Conservation (phyloP, 1,284 basidiomycete species). For the Xerocomus nothofagi region DNA sequence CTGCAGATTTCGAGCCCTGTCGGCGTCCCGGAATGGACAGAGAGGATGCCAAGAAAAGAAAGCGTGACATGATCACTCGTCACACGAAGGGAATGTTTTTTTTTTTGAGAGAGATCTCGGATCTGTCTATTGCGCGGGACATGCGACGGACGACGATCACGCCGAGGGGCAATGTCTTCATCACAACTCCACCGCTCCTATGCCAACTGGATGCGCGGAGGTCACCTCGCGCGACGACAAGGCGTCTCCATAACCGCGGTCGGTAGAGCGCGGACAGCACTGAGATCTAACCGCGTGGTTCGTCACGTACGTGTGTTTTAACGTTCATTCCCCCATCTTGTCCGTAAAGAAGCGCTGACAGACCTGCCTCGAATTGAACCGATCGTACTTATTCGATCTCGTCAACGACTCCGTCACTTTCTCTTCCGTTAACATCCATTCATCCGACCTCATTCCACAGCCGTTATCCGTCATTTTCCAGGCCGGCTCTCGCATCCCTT, state of each 20-base stretch:
- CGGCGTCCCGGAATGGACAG: constrained; percentile 10
- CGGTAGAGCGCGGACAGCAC: constrained; percentile 1
- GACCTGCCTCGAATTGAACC: constrained; percentile 24
- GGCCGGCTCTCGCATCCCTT: constrained; percentile 15
- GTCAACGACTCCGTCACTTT: constrained; percentile 26
- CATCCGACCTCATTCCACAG: constrained; percentile 18
- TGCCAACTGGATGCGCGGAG: constrained; percentile 9
- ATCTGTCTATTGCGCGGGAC: constrained; percentile 4
- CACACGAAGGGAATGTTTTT: constrained; percentile 15
- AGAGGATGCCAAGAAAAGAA: constrained; percentile 16
- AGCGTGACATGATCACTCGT: constrained; percentile 23
- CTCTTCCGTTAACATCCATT: constrained; percentile 12
- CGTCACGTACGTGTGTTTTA: constrained; percentile 29
- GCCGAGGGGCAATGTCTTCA: constrained; percentile 3
- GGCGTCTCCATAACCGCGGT: background rate
- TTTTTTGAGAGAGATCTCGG: constrained; percentile 15
- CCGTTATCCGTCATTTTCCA: constrained; percentile 17
- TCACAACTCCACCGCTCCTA: constrained; percentile 5
- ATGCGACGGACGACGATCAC: constrained; percentile 1
- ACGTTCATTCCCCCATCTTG: constrained; percentile 19
- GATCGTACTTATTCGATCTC: constrained; percentile 27
- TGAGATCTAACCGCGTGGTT: constrained; percentile 15
- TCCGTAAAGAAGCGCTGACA: constrained; percentile 33
- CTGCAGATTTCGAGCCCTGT: constrained; percentile 29
- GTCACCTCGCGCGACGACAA: background rate